These are phyloP conservation scores for Pyrenophora teres DNA, from an alignment of 2,329 filamentous ascomycete species.

Conservation along the genomic window DNA sequence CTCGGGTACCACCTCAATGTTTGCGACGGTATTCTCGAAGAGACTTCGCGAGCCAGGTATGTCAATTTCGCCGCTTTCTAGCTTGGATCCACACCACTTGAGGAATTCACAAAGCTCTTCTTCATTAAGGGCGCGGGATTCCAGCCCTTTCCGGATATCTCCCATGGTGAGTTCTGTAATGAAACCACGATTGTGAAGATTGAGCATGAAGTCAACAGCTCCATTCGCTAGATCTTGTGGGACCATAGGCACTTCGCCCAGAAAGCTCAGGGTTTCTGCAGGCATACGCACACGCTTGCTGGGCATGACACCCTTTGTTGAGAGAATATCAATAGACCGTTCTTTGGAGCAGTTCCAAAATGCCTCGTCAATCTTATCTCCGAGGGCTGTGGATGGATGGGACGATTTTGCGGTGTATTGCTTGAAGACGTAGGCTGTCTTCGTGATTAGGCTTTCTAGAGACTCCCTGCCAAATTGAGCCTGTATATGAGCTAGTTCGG, in stretches of 20 bases:
- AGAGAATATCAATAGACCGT: constrained; percentile 79
- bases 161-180: constrained; percentile 85
- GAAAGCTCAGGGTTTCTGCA: constrained; percentile 73
- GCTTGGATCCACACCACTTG: constrained; percentile 78
- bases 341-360: constrained; percentile 93
- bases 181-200: constrained; percentile 81
- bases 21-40: constrained; percentile 79
- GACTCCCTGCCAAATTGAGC: constrained; percentile 62
- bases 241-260: constrained; percentile 85
- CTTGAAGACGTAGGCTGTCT: constrained; percentile 80
- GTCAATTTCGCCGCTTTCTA: constrained; percentile 74
- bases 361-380: constrained; percentile 86
- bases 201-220: constrained; percentile 73
- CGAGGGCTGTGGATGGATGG: constrained; percentile 82
- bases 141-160: constrained; percentile 83
- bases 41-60: constrained; percentile 68
- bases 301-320: constrained; percentile 83
- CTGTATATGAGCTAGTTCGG: constrained; percentile 70
- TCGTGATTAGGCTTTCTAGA: constrained; percentile 71
- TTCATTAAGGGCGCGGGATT: constrained; percentile 77
- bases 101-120: constrained; percentile 82
- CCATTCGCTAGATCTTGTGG: constrained; percentile 74
- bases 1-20: constrained; percentile 58
- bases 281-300: constrained; percentile 80
- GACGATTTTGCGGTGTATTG: constrained; percentile 90